A percentile compares a stretch with the other conserved stretches of the same genome.
These are phyloP conservation scores for Backusella morwellensis DNA, from an alignment of 192 early-diverging fungal genomes.

Conservation along the genomic window DNA sequence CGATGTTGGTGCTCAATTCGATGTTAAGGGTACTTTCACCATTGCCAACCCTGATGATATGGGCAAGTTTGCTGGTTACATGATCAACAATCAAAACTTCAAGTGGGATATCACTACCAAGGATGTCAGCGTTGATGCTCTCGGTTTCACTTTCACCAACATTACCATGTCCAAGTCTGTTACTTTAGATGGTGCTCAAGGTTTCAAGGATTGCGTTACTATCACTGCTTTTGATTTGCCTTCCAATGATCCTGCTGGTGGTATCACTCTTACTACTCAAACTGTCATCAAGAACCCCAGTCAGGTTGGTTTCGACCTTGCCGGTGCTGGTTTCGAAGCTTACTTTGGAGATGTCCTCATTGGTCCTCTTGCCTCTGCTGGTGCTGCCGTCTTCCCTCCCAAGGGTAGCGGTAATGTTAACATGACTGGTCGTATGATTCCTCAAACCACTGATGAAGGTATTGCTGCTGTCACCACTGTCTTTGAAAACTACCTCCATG, in stretches of 20 bases:
- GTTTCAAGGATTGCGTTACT: conserved; percentile 44
- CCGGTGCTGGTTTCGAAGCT: conserved; percentile 44
- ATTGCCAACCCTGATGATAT: conserved; percentile 46
- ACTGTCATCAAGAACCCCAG: conserved; percentile 64
- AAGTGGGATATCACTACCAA: conserved; percentile 44
- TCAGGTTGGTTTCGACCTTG: conserved; percentile 49
- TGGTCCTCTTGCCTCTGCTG: conserved; percentile 52
- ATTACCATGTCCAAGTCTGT: conserved; percentile 53
- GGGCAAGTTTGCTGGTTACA: conserved; percentile 43
- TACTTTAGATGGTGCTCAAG: conserved; percentile 43
- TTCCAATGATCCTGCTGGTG: conserved; percentile 54
- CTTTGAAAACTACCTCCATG: conserved; percentile 51
- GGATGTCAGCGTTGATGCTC: conserved; percentile 51
- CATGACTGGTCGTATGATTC: conserved; percentile 51
- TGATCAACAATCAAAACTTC: conserved; percentile 50
- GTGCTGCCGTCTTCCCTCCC: conserved; percentile 26
- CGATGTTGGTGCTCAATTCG: conserved; percentile 48
- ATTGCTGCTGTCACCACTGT: conserved; percentile 43
- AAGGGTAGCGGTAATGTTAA: conserved; percentile 34
- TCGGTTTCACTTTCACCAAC: conserved; percentile 47
- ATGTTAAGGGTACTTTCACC: conserved; percentile 37
- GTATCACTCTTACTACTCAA: conserved; percentile 58
- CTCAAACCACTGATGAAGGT: conserved; percentile 43
- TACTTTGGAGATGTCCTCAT: conserved; percentile 38
- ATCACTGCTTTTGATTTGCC: conserved; percentile 53